Base-by-base conservation (phyloP, 768 basidiomycete species). In the Nidularia pulvinata region DNA sequence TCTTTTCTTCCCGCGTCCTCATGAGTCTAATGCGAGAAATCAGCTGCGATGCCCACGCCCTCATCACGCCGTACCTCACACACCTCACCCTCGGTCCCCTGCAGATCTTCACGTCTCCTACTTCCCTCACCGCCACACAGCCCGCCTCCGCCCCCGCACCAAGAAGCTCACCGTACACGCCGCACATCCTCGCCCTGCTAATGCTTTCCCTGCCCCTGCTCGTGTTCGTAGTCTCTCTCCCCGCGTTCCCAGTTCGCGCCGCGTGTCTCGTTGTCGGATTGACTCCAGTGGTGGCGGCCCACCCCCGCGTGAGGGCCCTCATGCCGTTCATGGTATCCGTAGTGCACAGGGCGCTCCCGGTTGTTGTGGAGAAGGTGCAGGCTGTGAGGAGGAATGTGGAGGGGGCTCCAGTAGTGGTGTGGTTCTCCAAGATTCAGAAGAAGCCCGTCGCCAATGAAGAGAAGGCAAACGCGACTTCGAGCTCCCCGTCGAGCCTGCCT, bases 21-120 rank as follows among this genome's bases (percentile, higher is more conserved):
- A 53, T n/a, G 14, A 19, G 52, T 48, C 6, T 16, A 46, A 36
- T 14, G 25, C 25, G 25, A 30, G 25, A 30, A 30, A 48, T 32
- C 55, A 91, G 89, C 3, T 80, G 88, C 6, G 91, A 93, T 58
- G 60, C 69, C 0, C 73, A 88, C 48, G 84, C 87, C 52, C 55
- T 76, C 1, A 57, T 81, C 11, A 69, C 81, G 22, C 84, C 87
- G 0, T 65, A 82, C 56, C 61, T 79, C 13, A 70, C 76, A 50
- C 75, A 84, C 57, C 64, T 88, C 51, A 72, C 75, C 32, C 76
- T 86, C 55, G 81, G 59, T 58, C 77, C 67, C 46, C 74, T 72
- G 57, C 81, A 67, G 59, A 66, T 57, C 54, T 72, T 52, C 59
- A 63, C 48, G 14, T 32, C 62, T 37, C 58, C 65, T 6, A 19